Evolutionary conservation across 2,329 filamentous ascomycete species (phyloP).

Genomic region (Elsinoe australis): DNA sequence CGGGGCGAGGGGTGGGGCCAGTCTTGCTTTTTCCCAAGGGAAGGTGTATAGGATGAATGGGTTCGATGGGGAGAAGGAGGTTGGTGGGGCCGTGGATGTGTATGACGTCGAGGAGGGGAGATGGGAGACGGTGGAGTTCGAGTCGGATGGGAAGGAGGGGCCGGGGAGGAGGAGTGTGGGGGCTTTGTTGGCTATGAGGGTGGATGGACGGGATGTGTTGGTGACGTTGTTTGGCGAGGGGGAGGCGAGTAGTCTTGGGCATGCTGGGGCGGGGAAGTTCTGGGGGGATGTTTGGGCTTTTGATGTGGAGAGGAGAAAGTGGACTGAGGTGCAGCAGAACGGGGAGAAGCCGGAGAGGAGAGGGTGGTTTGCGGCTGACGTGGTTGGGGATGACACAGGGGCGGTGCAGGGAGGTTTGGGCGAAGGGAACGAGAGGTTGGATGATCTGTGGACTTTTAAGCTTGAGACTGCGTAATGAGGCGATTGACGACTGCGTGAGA

Average conservation of each 20-base stretch:
- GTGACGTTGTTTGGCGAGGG: slow-evolving; percentile 49
- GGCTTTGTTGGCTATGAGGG: slow-evolving; percentile 36
- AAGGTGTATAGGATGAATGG: slow-evolving; percentile 73
- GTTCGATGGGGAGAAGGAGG: slow-evolving; percentile 61
- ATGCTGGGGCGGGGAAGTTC: slow-evolving; percentile 52
- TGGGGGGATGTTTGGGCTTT: slow-evolving; percentile 46
- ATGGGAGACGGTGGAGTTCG: slow-evolving; percentile 37
- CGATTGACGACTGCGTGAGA: neutral
- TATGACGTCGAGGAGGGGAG: slow-evolving; percentile 34
- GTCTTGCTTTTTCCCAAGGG: slow-evolving; percentile 56
- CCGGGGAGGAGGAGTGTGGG: slow-evolving; percentile 46
- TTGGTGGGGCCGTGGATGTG: slow-evolving; percentile 65
- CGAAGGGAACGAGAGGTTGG: slow-evolving; percentile 45
- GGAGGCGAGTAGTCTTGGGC: slow-evolving; percentile 47
- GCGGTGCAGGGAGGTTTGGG: slow-evolving; percentile 46
- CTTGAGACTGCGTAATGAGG: slow-evolving; percentile 21
- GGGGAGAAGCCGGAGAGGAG: slow-evolving; percentile 34
- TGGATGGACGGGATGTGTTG: slow-evolving; percentile 34
- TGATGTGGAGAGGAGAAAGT: slow-evolving; percentile 30
- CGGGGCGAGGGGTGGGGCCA: slow-evolving; percentile 57
- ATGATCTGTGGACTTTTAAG: slow-evolving; percentile 43
- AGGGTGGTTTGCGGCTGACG: slow-evolving; percentile 50
- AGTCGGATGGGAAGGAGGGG: slow-evolving; percentile 39
- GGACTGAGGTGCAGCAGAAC: slow-evolving; percentile 29
- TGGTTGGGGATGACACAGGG: slow-evolving; percentile 28